A percentile compares a stretch with the other conserved stretches of the same genome.
These are phyloP conservation scores for Caloboletus inedulis DNA, from an alignment of 1,284 basidiomycete genomes.

Conservation along the genomic window DNA sequence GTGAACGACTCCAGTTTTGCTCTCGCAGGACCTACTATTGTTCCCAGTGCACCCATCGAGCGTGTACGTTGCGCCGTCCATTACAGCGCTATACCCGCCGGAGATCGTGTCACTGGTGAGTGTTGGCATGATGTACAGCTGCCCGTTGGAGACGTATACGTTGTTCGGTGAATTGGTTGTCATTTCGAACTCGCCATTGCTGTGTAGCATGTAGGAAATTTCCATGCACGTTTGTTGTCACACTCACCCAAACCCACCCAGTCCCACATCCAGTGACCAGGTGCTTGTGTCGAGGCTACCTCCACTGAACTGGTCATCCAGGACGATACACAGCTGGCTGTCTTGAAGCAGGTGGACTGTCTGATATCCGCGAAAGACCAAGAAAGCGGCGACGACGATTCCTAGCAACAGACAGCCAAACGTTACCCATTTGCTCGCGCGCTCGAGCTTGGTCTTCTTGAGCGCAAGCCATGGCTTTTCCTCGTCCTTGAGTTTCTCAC, in stretches of 20 bases:
- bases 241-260: conserved; percentile 71
- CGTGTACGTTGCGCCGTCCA: conserved; percentile 63
- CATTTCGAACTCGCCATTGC: conserved; percentile 81
- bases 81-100: conserved; percentile 53
- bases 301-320: conserved; percentile 66
- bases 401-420: conserved; percentile 43
- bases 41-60: conserved; percentile 63
- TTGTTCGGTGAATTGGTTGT: conserved; percentile 65
- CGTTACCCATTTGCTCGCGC: conserved; percentile 45
- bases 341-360: conserved; percentile 37
- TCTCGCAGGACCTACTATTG: conserved; percentile 10
- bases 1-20: neutral
- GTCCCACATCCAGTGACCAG: conserved; percentile 67
- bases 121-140: conserved; percentile 79
- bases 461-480: conserved; percentile 53
- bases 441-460: conserved; percentile 33
- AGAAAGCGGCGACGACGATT: conserved; percentile 37
- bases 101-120: conserved; percentile 60
- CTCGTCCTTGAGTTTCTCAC: conserved; percentile 43
- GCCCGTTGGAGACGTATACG: conserved; percentile 63
- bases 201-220: conserved; percentile 25
- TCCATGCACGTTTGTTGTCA: neutral
- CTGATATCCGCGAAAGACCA: conserved; percentile 34
- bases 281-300: conserved; percentile 45
- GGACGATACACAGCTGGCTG: conserved; percentile 57